Base-by-base conservation (phyloP, 495 filamentous ascomycete species). In the Symbiotaphrina buchneri region DNA sequence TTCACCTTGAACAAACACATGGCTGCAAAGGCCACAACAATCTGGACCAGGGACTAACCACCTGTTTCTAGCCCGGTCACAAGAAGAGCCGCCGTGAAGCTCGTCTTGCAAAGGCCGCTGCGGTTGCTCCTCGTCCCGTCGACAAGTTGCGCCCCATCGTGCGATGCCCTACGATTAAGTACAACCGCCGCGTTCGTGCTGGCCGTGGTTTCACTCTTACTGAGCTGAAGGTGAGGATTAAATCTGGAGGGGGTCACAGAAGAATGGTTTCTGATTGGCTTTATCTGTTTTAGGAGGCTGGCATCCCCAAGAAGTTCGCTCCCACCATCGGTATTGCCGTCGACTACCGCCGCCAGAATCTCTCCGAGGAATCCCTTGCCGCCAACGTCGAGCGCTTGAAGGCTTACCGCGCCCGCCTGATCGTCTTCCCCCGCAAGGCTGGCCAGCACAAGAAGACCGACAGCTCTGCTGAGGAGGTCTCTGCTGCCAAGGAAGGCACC, bases 221-320 rank as follows among this genome's bases (percentile, higher is more conserved):
- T 55, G 87, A 97, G 72, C 65, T 97, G 49, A 97, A 97, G 84
- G 85, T 90, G 72, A 45, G 60, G n/a, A n/a, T n/a, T n/a, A n/a
- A n/a, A n/a, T n/a, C n/a, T n/a, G 32, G 32, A 18, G 19, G n/a
- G n/a, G n/a, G n/a, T n/a, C n/a, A n/a, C n/a, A n/a, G n/a, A n/a
- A n/a, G n/a, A n/a, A n/a, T n/a, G n/a, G n/a, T n/a, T n/a, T n/a
- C n/a, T n/a, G n/a, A n/a, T n/a, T n/a, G n/a, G n/a, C n/a, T n/a
- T n/a, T n/a, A n/a, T n/a, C n/a, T n/a, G n/a, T n/a, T n/a, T n/a
- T 40, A 90, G 87, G 87, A 80, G 58, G 87, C 87, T 49, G 80
- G 78, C 49, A 91, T 97, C 54, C 73, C 87, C 59, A 79, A 80
- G 61, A 82, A 82, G 53, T 65, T 91, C 43, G 87, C 87, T 36